phyloP scores from a whole-genome alignment of 2,329 filamentous ascomycete species.

The Xylaria sp. region DNA sequence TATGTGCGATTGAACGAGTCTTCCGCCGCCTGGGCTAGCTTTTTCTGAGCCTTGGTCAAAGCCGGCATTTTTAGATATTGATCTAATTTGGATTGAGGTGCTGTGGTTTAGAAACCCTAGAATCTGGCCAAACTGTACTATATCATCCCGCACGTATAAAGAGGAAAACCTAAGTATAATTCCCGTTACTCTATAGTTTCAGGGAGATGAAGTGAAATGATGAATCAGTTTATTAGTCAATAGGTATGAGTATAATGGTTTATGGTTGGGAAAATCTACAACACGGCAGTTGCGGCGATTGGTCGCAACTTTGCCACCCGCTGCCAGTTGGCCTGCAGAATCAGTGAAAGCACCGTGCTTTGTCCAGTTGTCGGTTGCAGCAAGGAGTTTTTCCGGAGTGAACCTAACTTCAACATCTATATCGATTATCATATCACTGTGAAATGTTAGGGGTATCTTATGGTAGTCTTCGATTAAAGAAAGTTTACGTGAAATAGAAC shows the following conservation, averaged over 20 bases:
- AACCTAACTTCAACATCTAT: background rate
- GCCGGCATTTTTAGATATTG: constrained; percentile 29
- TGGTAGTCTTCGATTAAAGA: background rate
- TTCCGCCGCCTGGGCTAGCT: constrained; percentile 34
- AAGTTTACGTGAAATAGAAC: background rate
- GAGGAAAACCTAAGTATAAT: background rate
- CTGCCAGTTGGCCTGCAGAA: background rate
- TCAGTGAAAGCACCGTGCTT: background rate
- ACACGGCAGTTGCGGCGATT: background rate
- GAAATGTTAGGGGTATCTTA: background rate
- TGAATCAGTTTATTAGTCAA: background rate
- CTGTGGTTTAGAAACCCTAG: background rate
- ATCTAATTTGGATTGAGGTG: background rate
- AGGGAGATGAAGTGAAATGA: background rate
- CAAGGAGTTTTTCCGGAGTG: too few species aligned
- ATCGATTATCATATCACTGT: background rate
- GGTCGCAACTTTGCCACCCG: background rate
- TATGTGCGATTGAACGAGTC: constrained; percentile 38
- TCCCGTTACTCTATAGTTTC: background rate
- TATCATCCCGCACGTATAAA: background rate
- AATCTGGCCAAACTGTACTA: background rate
- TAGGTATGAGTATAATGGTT: background rate
- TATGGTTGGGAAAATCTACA: background rate
- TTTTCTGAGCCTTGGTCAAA: constrained; percentile 38
- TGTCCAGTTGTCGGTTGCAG: too few species aligned